phyloP scores from a whole-genome alignment of 129 eudicot species.

The Flaveria linearis region DNA sequence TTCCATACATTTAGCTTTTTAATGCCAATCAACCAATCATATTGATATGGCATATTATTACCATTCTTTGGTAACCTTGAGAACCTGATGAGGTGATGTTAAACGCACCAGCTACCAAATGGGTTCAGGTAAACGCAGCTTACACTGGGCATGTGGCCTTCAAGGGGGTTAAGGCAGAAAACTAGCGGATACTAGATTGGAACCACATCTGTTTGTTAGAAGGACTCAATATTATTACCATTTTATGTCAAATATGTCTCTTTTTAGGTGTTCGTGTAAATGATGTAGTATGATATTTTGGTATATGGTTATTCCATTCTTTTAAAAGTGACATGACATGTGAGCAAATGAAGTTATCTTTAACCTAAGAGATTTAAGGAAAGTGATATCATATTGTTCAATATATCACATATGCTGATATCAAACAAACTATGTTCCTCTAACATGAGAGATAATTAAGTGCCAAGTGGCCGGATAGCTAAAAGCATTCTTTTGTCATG shows the following conservation, averaged over 20 bases:
- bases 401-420: neutral
- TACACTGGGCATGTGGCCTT: too few relatives aligned
- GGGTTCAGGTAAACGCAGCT: too few relatives aligned
- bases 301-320: neutral
- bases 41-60: neutral
- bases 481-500: constrained; percentile 3
- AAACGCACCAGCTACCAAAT: too few relatives aligned
- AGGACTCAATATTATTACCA: too few relatives aligned
- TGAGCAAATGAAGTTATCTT: constrained; percentile 1
- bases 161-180: too few relatives aligned
- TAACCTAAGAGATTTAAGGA: neutral
- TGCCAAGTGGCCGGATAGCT: constrained; percentile 15
- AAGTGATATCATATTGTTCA: neutral
- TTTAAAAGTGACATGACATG: neutral
- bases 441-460: too few relatives aligned
- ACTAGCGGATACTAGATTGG: too few relatives aligned
- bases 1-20: constrained; percentile 9
- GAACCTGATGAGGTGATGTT: too few relatives aligned
- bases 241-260: neutral
- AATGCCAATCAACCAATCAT: constrained; percentile 7
- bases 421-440: too few relatives aligned
- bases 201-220: too few relatives aligned
- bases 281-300: neutral
- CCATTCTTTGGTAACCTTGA: neutral
- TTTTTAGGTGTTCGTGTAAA: neutral